Conservation (phyloP, 2,329 filamentous ascomycete genomes). For the Aspergillus spinulosporus region DNA sequence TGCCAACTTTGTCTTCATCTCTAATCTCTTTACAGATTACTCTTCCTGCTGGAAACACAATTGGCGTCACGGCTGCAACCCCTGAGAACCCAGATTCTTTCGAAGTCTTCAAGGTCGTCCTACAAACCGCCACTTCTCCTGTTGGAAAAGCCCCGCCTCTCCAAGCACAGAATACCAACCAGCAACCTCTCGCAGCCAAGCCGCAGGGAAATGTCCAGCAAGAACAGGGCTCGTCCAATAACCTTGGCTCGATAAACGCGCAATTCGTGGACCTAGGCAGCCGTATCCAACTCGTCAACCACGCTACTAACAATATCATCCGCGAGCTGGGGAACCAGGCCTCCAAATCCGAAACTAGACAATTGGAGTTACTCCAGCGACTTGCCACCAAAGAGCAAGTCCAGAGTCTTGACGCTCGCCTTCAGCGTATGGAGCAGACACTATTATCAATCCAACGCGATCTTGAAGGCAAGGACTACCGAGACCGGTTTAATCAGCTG, state of each 20-base stretch:
- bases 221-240: conserved; percentile 40
- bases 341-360: conserved; percentile 53
- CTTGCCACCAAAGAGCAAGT: conserved; percentile 41
- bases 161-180: conserved; percentile 22
- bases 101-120: conserved; percentile 83
- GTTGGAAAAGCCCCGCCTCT: conserved; percentile 19
- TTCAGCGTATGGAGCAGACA: conserved; percentile 56
- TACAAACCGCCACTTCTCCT: conserved; percentile 54
- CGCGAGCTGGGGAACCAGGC: conserved; percentile 55
- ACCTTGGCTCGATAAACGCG: conserved; percentile 42
- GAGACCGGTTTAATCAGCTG: conserved; percentile 54
- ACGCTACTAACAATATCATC: conserved; percentile 58
- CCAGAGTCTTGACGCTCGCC: conserved; percentile 45
- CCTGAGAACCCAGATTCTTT: conserved; percentile 93
- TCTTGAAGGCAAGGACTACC: conserved; percentile 59
- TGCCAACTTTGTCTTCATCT: background rate
- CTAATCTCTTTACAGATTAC: conserved; percentile 54
- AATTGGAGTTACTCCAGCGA: conserved; percentile 52
- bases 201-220: conserved; percentile 16
- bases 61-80: conserved; percentile 84
- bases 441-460: conserved; percentile 55
- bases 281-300: conserved; percentile 67
- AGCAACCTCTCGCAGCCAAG: conserved; percentile 30
- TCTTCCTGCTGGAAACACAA: conserved; percentile 77
- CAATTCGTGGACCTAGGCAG: conserved; percentile 86